A percentile compares a stretch with the other conserved stretches of the same genome.
Evolutionary conservation across 2,329 filamentous ascomycete species (phyloP).

Genomic region (Truncatella angustata): DNA sequence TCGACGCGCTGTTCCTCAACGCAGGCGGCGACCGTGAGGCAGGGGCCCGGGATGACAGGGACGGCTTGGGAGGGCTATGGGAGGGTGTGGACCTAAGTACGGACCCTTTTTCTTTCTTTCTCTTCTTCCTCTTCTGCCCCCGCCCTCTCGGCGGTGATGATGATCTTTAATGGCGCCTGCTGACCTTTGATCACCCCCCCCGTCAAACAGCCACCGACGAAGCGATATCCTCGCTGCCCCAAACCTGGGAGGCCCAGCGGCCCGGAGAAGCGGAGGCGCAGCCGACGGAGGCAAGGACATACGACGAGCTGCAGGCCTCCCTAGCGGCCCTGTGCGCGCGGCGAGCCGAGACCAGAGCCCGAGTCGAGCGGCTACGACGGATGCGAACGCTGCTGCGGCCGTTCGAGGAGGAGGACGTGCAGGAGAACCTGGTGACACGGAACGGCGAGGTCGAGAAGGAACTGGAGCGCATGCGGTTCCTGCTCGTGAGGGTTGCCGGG

Average conservation of each 20-base stretch:
- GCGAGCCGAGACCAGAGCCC: constrained; percentile 36
- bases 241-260: constrained; percentile 41
- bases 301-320: constrained; percentile 45
- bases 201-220: constrained; percentile 34
- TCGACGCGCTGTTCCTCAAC: constrained; percentile 62
- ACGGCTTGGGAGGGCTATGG: constrained; percentile 32
- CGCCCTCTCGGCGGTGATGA: no score
- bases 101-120: constrained; percentile 12
- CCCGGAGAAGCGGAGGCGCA: constrained; percentile 32
- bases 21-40: constrained; percentile 35
- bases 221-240: constrained; percentile 46
- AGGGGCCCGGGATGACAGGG: constrained; percentile 37
- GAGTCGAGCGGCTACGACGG: constrained; percentile 44
- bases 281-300: constrained; percentile 49
- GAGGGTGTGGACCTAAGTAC: constrained; percentile 45
- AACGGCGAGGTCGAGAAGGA: constrained; percentile 65
- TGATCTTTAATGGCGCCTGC: no score
- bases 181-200: neutral
- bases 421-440: constrained; percentile 65
- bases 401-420: constrained; percentile 40
- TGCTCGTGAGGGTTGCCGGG: constrained; percentile 59
- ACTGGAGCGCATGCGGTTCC: constrained; percentile 62
- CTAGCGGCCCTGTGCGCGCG: constrained; percentile 50
- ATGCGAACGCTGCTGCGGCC: constrained; percentile 52
- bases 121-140: no score